These are phyloP conservation scores for Drechslerella dactyloides DNA, from an alignment of 2,329 filamentous ascomycete genomes.

Conservation along the genomic window DNA sequence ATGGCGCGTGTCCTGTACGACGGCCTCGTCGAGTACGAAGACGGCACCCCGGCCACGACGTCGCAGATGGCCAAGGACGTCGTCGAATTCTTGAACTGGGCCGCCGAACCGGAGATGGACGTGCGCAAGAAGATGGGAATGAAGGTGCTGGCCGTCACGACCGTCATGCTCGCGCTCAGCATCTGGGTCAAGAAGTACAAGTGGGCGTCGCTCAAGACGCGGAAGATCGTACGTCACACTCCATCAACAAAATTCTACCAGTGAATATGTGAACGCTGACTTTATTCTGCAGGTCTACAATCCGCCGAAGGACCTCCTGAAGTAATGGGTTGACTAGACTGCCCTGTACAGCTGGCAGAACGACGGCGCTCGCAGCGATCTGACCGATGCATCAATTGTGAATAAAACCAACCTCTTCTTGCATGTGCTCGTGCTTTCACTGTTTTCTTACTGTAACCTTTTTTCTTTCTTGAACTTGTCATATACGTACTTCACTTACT, in stretches of 20 bases:
- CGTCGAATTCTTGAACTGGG: slow-evolving; percentile 98
- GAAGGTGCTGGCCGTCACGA: slow-evolving; percentile 85
- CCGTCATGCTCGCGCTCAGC: slow-evolving; percentile 81
- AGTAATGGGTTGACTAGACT: neutral
- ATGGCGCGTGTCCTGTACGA: slow-evolving; percentile 99
- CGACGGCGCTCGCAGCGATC: neutral
- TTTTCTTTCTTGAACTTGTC: slow-evolving; percentile 28
- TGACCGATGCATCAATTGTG: slow-evolving; percentile 32
- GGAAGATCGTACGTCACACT: slow-evolving; percentile 70
- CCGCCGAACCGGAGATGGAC: slow-evolving; percentile 98
- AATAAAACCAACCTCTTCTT: slow-evolving; percentile 37
- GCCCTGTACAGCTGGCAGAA: neutral
- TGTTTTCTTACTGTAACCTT: slow-evolving; percentile 22
- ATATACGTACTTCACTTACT: slow-evolving; percentile 45
- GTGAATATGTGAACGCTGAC: slow-evolving; percentile 55
- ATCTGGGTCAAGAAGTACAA: slow-evolving; percentile 99
- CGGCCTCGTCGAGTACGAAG: slow-evolving; percentile 96
- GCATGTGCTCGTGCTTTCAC: slow-evolving; percentile 5
- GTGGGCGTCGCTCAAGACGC: slow-evolving; percentile 94
- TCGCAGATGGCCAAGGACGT: slow-evolving; percentile 99
- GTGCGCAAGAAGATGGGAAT: slow-evolving; percentile 99
- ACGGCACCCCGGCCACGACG: slow-evolving; percentile 88
- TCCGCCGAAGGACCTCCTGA: slow-evolving; percentile 52
- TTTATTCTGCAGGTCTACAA: slow-evolving; percentile 52
- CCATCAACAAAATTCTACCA: slow-evolving; percentile 56